phyloP scores from a whole-genome alignment of 2,329 filamentous ascomycete genomes.

The Simplicillium aogashimaense region DNA sequence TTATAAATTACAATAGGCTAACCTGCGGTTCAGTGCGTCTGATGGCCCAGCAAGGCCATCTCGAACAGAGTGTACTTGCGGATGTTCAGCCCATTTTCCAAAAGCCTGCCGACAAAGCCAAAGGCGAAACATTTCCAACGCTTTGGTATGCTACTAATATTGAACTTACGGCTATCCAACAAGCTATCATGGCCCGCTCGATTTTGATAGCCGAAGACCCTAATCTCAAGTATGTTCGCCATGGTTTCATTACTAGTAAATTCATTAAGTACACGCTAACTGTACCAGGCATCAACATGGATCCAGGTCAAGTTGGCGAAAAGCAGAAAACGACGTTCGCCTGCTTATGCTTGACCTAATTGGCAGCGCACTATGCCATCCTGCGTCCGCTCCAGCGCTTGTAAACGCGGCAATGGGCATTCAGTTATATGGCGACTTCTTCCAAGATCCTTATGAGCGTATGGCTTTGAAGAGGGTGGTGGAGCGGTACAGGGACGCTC shows the following conservation, averaged over 20 bases:
- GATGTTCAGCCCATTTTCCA: conserved; percentile 24
- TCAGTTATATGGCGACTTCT: conserved; percentile 30
- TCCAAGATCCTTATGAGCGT: conserved; percentile 27
- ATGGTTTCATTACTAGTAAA: neutral
- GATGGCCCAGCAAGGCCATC: conserved; percentile 22
- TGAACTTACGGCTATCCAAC: conserved; percentile 29
- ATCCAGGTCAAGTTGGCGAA: conserved; percentile 20
- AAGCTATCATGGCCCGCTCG: conserved; percentile 27
- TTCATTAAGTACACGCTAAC: neutral
- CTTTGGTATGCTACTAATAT: conserved; percentile 28
- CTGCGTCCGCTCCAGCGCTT: conserved; percentile 24
- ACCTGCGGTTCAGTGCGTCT: conserved; percentile 17
- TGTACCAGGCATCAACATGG: conserved; percentile 13
- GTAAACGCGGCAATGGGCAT: conserved; percentile 28
- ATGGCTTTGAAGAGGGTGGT: conserved; percentile 25
- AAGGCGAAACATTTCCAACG: conserved; percentile 28
- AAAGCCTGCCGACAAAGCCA: conserved; percentile 21
- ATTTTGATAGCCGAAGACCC: conserved; percentile 29
- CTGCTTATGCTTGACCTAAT: conserved; percentile 26
- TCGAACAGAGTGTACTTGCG: conserved; percentile 21
- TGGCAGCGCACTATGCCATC: conserved; percentile 28
- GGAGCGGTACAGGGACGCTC: conserved; percentile 32
- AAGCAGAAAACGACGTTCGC: conserved; percentile 26
- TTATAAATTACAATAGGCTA: neutral
- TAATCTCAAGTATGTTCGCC: conserved; percentile 18